These are phyloP conservation scores for Cercospora zeae-maydis DNA, from an alignment of 2,329 filamentous ascomycete genomes.

Conservation along the genomic window DNA sequence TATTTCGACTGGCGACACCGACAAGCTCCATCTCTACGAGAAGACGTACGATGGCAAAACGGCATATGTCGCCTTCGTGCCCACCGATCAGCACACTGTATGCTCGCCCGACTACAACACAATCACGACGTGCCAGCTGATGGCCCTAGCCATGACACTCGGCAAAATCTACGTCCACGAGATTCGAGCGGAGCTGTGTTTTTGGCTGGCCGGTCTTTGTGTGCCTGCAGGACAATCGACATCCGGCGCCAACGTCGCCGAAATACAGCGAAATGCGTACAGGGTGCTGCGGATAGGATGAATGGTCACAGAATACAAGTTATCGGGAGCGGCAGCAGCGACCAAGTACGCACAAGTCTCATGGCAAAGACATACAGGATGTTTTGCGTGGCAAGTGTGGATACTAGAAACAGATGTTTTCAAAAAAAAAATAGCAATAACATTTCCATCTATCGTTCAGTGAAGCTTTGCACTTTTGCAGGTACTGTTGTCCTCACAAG, in stretches of 20 bases:
- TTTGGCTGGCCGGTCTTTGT: slow-evolving; percentile 17
- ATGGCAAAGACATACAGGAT: too few species aligned
- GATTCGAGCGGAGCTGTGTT: slow-evolving; percentile 17
- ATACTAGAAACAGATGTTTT: background rate
- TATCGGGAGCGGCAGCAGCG: background rate
- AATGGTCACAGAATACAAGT: background rate
- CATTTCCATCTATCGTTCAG: background rate
- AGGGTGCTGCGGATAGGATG: background rate
- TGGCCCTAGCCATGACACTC: slow-evolving; percentile 15
- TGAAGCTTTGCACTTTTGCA: background rate
- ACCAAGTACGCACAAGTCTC: background rate
- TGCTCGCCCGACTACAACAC: slow-evolving; percentile 10
- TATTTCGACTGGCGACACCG: slow-evolving; percentile 15
- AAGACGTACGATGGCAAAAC: slow-evolving; percentile 10
- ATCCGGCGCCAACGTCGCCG: background rate
- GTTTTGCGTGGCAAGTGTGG: background rate
- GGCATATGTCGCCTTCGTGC: slow-evolving; percentile 11
- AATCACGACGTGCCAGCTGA: slow-evolving; percentile 19
- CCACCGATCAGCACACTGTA: slow-evolving; percentile 3
- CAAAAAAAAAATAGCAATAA: background rate
- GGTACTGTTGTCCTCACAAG: background rate
- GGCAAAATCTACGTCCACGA: slow-evolving; percentile 20
- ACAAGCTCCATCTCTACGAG: slow-evolving; percentile 14
- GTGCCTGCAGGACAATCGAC: background rate
- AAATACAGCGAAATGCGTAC: slow-evolving; percentile 15